Base-by-base conservation (phyloP, 2,329 filamentous ascomycete genomes). In the Phialophora verrucosa region DNA sequence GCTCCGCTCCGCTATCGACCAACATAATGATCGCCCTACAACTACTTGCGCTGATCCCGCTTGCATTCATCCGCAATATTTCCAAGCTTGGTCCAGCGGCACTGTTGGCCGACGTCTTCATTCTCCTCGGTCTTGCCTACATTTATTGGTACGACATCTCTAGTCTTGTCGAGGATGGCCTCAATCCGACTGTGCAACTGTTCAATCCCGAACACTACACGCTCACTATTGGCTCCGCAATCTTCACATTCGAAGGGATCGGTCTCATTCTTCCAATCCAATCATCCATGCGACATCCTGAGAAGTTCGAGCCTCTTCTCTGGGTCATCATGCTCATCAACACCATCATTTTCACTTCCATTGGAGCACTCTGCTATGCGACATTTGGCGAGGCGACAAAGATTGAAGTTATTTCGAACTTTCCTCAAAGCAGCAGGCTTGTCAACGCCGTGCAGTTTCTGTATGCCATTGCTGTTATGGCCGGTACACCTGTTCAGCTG, bases 161-260 rank as follows among this genome's bases (percentile, higher is more conserved):
- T 4, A 79, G 81, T 55, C 82, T 92, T 17, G 80, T 83, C 0
- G 74, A 77, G 4, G 75, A 83, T 23, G 89, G 89, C 62, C 80
- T 89, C 61, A 83, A 87, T 68, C 79, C 83, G 0, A 85, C 83
- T 0, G 87, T 92, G n/a, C 80, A 82, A 59, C 80, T 90, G 14
- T 91, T 92, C 83, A 92, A 92, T 76, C 87, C 90, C 0, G 79
- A 82, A 29, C 82, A 85, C 63, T 92, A 89, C 75, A 89, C 90
- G 0, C 80, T 92, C 62, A 92, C 89, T 29, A 84, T 92, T 56
- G 90, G 90, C 60, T 87, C 88, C 1, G 87, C 89, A 44, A 91
- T 92, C 74, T 92, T 92, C 78, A 91, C 90, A 0, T 92, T 91
- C 71, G 90, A 92, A 75, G 90, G 90, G 56, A 92, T 92, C 55